phyloP scores from a whole-genome alignment of 495 filamentous ascomycete species.

The Aspergillus olivimuriae region DNA sequence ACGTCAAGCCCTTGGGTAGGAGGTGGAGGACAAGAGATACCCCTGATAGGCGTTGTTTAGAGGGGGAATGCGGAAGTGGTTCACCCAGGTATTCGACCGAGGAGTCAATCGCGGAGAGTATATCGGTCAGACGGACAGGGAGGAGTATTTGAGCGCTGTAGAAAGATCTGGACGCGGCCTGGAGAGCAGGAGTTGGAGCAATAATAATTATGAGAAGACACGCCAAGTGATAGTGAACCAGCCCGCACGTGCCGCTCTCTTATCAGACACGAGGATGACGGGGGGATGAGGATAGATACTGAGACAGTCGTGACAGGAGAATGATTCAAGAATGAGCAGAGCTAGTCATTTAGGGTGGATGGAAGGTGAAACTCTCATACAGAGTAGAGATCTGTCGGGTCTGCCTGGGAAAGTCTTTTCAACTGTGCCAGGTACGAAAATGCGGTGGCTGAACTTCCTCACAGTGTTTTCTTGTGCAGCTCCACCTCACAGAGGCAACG shows the following conservation, averaged over 20 bases:
- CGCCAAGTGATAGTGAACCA: slow-evolving; percentile 8
- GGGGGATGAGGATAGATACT: no score
- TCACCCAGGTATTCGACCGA: background rate
- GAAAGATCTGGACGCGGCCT: no score
- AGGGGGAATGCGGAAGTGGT: background rate
- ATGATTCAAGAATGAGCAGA: no score
- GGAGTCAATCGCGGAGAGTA: background rate
- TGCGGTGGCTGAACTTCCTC: slow-evolving; percentile 24
- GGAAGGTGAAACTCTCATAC: no score
- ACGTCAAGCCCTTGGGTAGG: slow-evolving; percentile 5
- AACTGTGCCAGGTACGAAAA: no score
- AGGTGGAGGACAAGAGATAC: slow-evolving; percentile 11
- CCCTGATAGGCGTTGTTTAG: no score
- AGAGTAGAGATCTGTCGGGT: no score
- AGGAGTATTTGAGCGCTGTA: no score
- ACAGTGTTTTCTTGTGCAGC: slow-evolving; percentile 8
- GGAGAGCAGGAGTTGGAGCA: no score
- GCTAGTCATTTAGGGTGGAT: no score
- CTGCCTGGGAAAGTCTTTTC: no score
- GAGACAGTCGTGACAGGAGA: no score
- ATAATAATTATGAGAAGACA: background rate
- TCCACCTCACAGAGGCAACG: slow-evolving; percentile 12
- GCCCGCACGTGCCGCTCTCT: slow-evolving; percentile 1
- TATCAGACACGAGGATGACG: background rate
- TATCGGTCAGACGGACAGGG: background rate